A percentile compares a stretch with the other conserved stretches of the same genome.
Evolutionary conservation across 1,139 yeast species (phyloP).

Genomic region (Yamadazyma membranifaciens): DNA sequence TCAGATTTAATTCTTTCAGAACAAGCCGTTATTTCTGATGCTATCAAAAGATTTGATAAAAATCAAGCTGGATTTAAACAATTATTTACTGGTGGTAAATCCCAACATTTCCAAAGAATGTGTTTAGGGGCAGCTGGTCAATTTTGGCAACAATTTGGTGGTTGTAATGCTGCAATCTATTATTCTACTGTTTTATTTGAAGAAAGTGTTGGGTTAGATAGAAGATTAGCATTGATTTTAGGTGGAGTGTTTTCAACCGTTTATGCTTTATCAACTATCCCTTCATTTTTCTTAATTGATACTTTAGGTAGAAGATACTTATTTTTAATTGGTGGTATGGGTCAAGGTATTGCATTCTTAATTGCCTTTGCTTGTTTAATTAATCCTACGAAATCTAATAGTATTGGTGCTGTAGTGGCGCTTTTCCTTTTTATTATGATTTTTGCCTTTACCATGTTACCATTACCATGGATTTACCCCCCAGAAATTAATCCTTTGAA

Average conservation of each 20-base stretch:
- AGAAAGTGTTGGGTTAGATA: conserved; percentile 48
- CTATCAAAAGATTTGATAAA: conserved; percentile 39
- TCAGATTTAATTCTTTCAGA: conserved; percentile 49
- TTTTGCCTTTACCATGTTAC: conserved; percentile 58
- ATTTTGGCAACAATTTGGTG: conserved; percentile 57
- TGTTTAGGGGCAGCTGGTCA: conserved; percentile 60
- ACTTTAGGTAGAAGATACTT: conserved; percentile 65
- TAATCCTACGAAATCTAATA: conserved; percentile 27
- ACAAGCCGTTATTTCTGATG: conserved; percentile 39
- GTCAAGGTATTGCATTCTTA: conserved; percentile 42
- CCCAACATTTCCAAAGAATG: conserved; percentile 56
- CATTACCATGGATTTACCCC: conserved; percentile 60
- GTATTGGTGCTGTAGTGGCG: conserved; percentile 53
- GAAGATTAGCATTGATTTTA: conserved; percentile 53
- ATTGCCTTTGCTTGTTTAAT: conserved; percentile 45
- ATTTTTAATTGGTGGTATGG: conserved; percentile 49
- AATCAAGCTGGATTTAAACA: conserved; percentile 46
- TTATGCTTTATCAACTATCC: conserved; percentile 61
- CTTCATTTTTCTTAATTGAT: conserved; percentile 65
- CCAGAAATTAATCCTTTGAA: conserved; percentile 64
- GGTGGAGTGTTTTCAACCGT: conserved; percentile 66
- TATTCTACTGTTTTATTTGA: conserved; percentile 65
- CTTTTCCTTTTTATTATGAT: conserved; percentile 52
- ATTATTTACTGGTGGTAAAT: conserved; percentile 56
- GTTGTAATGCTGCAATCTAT: conserved; percentile 70